Evolutionary conservation across 2,329 filamentous ascomycete genomes (phyloP), one percentile per base, ranked within the genome.

Genomic region (Pseudogymnoascus sp.): DNA sequence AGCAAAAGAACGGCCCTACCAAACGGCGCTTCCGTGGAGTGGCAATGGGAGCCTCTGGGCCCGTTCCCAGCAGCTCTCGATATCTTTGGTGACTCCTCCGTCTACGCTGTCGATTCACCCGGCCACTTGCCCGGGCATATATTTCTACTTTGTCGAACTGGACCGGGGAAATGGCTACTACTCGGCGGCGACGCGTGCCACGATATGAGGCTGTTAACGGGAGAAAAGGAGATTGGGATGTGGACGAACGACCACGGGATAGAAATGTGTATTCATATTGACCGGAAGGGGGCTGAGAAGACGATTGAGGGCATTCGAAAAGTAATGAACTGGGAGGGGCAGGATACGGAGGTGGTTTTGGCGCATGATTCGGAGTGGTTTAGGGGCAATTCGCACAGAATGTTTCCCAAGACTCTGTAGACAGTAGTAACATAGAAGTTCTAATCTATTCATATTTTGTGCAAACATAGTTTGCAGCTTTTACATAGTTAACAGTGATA

Each of bases 111-210:
- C 33, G 77, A 82, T 66, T 75, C 76, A 0, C 81, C 81, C 0
- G 81, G 81, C 0, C 81, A 83, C 67, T 65, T 83, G 0, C 74
- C 75, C 4, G 81, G 81, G 0, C 81, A 83, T 64, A 69, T 83
- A 1, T 82, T 82, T 64, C 65, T 83, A 1, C 73, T 83, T 0
- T 77, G 73, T 6, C 73, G 78, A 0, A 74, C 73, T 0, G 74
- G 68, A 0, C 69, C 72, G 4, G 62, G 66, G 43, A 74, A 74
- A 43, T 82, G 78, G 73, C 71, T 82, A 1, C 80, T 78, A 66
- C 74, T 84, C 0, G 78, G 76, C 6, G 81, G 80, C 0, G 81
- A 84, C 67, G 78, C 78, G 33, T 84, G 78, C 64, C 82, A 84
- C 66, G 80, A 84, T 68, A 71, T 72, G 0, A 69, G 81, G 38